Base-by-base conservation (phyloP, 305 asterid species). In the Rubia tinctorum region DNA sequence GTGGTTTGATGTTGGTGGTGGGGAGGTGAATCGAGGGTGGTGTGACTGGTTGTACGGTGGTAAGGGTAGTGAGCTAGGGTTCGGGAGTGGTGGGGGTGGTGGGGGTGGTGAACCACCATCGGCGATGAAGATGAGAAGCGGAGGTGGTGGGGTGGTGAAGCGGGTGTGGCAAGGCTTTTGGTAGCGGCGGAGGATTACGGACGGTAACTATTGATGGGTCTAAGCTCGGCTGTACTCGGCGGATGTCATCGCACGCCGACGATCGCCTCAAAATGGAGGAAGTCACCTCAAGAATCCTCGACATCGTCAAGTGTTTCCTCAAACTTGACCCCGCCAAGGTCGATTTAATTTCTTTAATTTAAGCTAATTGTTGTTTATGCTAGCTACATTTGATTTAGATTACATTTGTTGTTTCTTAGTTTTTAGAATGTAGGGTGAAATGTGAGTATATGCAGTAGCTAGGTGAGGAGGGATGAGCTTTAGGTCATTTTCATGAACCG, bases 301-400 rank as follows among this genome's bases (percentile, higher is more conserved):
- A 83, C 66, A 83, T 92, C 71, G 80, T 92, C 90, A 92, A 90
- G 83, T 71, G 90, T 88, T 92, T 82, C 82, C 96, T 96, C 70
- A 92, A 92, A 89, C 91, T 92, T 73, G 96, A 92, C 27, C 92
- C 96, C 14, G 82, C 95, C 51, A 90, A 92, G 98, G 96, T 92
- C 67, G 55, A 14, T 0, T 12, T 51, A 45, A 59, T 39, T 55
- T 25, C 71, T 25, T 55, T 11, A 22, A 3, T 18, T 56, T 53
- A 7, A 58, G 6, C 59, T 10, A 18, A 53, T 18, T 53, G 20
- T 6, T 20, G 63, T 56, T 18, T 15, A 18, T 66, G 20, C 53
- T 17, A 17, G 51, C 51, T 66, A 30, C 18, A 39, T 6, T 30
- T 30, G 4, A 13, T 13, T 63, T 37, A 7, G 69, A 27, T 62